phyloP scores from a whole-genome alignment of 768 basidiomycete genomes.

The Suillus weaverae region DNA sequence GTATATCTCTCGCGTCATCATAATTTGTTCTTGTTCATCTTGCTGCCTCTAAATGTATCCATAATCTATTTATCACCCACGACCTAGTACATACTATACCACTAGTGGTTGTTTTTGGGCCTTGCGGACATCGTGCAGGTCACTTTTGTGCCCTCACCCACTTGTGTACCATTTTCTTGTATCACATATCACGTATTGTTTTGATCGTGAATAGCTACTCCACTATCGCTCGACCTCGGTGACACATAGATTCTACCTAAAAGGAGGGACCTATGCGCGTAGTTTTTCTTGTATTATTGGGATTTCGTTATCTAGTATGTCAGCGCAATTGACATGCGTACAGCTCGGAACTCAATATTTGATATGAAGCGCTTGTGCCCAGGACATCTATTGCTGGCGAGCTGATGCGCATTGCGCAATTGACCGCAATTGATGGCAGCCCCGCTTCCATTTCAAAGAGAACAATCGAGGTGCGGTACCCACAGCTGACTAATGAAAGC shows the following conservation, averaged over 20 bases:
- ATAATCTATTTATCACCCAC: slow-evolving; percentile 3
- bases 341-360: background rate
- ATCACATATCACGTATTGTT: background rate
- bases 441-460: no score
- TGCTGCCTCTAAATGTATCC: background rate
- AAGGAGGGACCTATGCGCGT: background rate
- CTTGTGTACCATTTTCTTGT: slow-evolving; percentile 4
- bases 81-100: slow-evolving; percentile 2
- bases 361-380: background rate
- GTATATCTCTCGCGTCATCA: slow-evolving; percentile 16
- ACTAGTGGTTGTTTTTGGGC: background rate
- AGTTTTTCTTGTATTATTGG: background rate
- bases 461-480: background rate
- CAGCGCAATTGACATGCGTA: background rate
- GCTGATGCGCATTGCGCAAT: no score
- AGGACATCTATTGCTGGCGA: background rate
- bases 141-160: background rate
- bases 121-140: background rate
- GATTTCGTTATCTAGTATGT: background rate
- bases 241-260: background rate
- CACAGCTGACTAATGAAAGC: background rate
- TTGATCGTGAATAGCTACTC: background rate
- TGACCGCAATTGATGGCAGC: no score
- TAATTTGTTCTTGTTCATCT: background rate
- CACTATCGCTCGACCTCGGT: background rate